Conservation (phyloP, 257 asterid species). For the Plantago ovata region DNA sequence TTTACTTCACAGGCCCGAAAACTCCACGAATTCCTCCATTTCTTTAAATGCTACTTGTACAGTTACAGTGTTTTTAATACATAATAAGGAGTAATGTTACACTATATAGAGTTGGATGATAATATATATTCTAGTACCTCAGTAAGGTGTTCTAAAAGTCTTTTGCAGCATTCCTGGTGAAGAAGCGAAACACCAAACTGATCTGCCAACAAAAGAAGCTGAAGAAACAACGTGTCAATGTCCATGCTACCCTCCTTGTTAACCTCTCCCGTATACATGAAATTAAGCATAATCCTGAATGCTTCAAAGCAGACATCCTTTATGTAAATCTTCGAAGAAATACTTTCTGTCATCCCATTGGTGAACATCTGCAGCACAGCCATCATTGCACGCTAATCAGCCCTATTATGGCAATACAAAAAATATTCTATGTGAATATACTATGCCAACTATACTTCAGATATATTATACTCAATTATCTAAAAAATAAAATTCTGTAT, state of each 20-base stretch:
- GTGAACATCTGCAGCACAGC: slow-evolving; percentile 86
- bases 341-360: slow-evolving; percentile 94
- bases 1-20: slow-evolving; percentile 40
- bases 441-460: not conserved
- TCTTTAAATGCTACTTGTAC: slow-evolving; percentile 40
- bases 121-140: slow-evolving; percentile 53
- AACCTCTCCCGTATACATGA: slow-evolving; percentile 78
- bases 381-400: slow-evolving; percentile 14
- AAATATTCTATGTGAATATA: slow-evolving; percentile 4
- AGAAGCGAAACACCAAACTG: slow-evolving; percentile 86
- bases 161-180: slow-evolving; percentile 96
- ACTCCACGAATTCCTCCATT: slow-evolving; percentile 50
- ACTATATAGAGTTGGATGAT: slow-evolving; percentile 10
- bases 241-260: slow-evolving; percentile 40
- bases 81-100: slow-evolving; percentile 18
- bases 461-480: not conserved
- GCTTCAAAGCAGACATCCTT: slow-evolving; percentile 79
- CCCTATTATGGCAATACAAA: not conserved
- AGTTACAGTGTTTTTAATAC: slow-evolving; percentile 27
- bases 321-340: slow-evolving; percentile 55
- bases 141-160: slow-evolving; percentile 71
- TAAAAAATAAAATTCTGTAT: not conserved
- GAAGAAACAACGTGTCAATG: slow-evolving; percentile 56
- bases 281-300: slow-evolving; percentile 66
- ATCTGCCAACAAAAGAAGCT: slow-evolving; percentile 89